A percentile compares a stretch with the other conserved stretches of the same genome.
phyloP scores from a whole-genome alignment of 345 rosid genomes.

The Aurinia saxatilis region DNA sequence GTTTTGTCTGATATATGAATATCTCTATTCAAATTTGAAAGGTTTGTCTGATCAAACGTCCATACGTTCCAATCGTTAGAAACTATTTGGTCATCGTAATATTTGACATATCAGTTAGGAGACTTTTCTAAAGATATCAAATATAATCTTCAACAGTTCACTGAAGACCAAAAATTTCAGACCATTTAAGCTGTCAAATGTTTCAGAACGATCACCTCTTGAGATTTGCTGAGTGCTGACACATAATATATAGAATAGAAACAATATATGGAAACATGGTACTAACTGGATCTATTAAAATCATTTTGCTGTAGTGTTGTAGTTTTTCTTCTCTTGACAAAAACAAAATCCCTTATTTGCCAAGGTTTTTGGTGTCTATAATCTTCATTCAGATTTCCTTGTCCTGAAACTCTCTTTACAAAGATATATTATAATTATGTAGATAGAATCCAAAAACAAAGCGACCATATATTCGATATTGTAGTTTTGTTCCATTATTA shows the following conservation, averaged over 20 bases:
- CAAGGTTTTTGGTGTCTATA: neutral
- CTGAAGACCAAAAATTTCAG: conserved; percentile 11
- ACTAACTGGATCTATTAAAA: neutral
- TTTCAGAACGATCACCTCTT: neutral
- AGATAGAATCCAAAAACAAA: conserved; percentile 10
- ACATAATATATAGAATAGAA: neutral
- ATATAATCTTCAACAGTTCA: conserved; percentile 15
- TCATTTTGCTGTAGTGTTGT: neutral
- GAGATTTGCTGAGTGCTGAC: conserved; percentile 11
- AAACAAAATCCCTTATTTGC: neutral
- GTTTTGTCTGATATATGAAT: neutral
- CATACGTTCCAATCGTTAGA: neutral
- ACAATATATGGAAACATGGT: neutral
- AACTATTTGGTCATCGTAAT: neutral
- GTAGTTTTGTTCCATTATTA: conserved; percentile 12
- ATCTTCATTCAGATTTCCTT: conserved; percentile 18
- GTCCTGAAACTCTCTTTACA: conserved; percentile 6
- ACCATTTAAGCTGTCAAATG: conserved; percentile 25
- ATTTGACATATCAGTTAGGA: neutral
- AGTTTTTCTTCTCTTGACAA: neutral
- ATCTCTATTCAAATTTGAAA: neutral
- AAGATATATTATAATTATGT: neutral
- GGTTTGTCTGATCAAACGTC: conserved; percentile 4
- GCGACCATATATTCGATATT: conserved; percentile 21
- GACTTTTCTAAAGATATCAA: neutral